phyloP scores from a whole-genome alignment of 1,284 basidiomycete species.

The Sanghuangporus sanghuang region DNA sequence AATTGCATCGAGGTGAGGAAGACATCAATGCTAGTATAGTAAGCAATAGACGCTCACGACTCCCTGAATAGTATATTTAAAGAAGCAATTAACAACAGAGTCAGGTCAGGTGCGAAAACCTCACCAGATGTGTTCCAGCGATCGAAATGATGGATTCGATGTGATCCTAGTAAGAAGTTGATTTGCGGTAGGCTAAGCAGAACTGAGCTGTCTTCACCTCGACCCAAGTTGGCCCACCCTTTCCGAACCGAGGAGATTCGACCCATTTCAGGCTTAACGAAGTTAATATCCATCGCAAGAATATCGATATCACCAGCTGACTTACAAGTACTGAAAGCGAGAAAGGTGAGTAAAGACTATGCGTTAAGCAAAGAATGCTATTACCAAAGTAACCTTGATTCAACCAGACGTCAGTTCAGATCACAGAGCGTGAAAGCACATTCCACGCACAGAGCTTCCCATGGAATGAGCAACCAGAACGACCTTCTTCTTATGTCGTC shows the following conservation, averaged over 20 bases:
- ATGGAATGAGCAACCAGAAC: slow-evolving; percentile 89
- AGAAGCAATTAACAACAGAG: neutral
- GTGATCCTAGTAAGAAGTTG: slow-evolving; percentile 48
- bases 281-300: neutral
- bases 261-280: slow-evolving; percentile 87
- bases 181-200: neutral
- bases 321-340: neutral
- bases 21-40: neutral
- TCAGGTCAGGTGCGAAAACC: slow-evolving; percentile 22
- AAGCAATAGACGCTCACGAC: slow-evolving; percentile 46
- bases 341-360: neutral
- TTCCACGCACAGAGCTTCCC: slow-evolving; percentile 66
- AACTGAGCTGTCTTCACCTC: slow-evolving; percentile 48
- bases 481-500: slow-evolving; percentile 72
- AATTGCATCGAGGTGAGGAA: neutral
- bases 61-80: slow-evolving; percentile 39
- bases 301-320: neutral
- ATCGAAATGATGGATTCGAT: slow-evolving; percentile 81
- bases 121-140: slow-evolving; percentile 82
- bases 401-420: slow-evolving; percentile 2
- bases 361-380: neutral
- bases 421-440: neutral
- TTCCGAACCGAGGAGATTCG: slow-evolving; percentile 80
- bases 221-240: slow-evolving; percentile 88
- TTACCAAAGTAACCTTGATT: slow-evolving; percentile 47